A percentile compares a stretch with the other conserved stretches of the same genome.
Conservation (phyloP, 495 filamentous ascomycete genomes). For the Penicillium riverlandense region DNA sequence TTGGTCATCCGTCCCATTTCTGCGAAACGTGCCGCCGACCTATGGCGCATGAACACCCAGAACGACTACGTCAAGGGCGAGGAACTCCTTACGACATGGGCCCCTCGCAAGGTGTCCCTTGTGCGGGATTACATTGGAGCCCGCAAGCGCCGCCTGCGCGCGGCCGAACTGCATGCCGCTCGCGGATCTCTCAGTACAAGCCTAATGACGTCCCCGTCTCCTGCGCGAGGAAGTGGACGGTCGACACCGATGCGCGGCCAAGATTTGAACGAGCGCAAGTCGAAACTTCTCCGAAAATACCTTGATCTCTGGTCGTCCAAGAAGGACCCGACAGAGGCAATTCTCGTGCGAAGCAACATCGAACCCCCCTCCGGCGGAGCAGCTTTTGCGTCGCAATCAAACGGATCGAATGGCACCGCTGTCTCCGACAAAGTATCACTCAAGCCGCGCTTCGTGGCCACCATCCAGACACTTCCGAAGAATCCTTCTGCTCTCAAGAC, state of each 20-base stretch:
- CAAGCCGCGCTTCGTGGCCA: constrained; percentile 56
- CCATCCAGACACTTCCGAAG: constrained; percentile 64
- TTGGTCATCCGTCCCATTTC: constrained; percentile 78
- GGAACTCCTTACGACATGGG: constrained; percentile 76
- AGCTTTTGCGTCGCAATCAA: constrained; percentile 27
- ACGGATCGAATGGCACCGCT: constrained; percentile 18
- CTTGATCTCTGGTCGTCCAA: constrained; percentile 72
- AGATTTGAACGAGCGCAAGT: constrained; percentile 48
- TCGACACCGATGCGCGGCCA: constrained; percentile 33
- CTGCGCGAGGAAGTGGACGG: constrained; percentile 27
- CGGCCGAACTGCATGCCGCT: constrained; percentile 73
- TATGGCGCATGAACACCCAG: constrained; percentile 95
- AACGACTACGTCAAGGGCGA: constrained; percentile 94
- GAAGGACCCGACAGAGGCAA: constrained; percentile 63
- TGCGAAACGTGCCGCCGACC: constrained; percentile 82
- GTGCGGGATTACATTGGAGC: constrained; percentile 72
- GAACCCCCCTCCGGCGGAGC: constrained; percentile 66
- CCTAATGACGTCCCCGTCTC: constrained; percentile 24
- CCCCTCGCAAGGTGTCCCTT: constrained; percentile 79
- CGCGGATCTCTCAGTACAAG: constrained; percentile 56
- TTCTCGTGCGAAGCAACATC: constrained; percentile 68
- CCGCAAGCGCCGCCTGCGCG: constrained; percentile 60
- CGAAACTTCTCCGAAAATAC: constrained; percentile 58
- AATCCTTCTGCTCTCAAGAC: constrained; percentile 70
- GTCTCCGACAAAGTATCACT: constrained; percentile 22